A percentile compares a stretch with the other conserved stretches of the same genome.
Conservation (phyloP, 2,329 filamentous ascomycete genomes). For the Fusarium xyrophilum region DNA sequence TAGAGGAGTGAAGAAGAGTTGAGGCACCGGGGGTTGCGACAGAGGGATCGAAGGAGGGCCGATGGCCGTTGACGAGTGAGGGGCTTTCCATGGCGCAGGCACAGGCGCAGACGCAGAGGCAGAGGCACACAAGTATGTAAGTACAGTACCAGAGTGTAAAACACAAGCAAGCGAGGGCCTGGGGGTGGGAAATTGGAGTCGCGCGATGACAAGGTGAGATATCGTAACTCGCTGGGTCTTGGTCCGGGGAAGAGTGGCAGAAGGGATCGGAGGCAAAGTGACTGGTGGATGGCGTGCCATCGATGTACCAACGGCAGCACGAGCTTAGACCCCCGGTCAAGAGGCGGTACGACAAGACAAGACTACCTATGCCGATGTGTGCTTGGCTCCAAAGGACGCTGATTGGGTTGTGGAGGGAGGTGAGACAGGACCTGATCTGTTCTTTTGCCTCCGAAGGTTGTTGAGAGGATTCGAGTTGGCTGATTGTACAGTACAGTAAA, state of each 20-base stretch:
- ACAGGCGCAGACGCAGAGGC: background rate
- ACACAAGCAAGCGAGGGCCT: slow-evolving; percentile 25
- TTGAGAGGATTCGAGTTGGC: background rate
- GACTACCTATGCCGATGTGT: slow-evolving; percentile 8
- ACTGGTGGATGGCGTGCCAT: slow-evolving; percentile 42
- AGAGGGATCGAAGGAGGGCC: slow-evolving; percentile 33
- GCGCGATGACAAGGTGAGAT: slow-evolving; percentile 42
- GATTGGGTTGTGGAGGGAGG: slow-evolving; percentile 26
- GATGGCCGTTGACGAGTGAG: slow-evolving; percentile 40
- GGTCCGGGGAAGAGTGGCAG: slow-evolving; percentile 36
- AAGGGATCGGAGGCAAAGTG: slow-evolving; percentile 41
- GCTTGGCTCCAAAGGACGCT: slow-evolving; percentile 15
- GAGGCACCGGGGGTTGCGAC: slow-evolving; percentile 9
- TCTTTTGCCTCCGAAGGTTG: slow-evolving; percentile 14
- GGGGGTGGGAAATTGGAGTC: slow-evolving; percentile 32
- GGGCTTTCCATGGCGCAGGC: slow-evolving; percentile 37
- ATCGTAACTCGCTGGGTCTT: slow-evolving; percentile 37
- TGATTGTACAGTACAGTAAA: background rate
- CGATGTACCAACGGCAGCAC: slow-evolving; percentile 16
- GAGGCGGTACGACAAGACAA: slow-evolving; percentile 15
- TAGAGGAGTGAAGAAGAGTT: slow-evolving; percentile 13
- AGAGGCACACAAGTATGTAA: slow-evolving; percentile 1
- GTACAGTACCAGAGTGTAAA: background rate
- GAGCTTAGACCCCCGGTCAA: slow-evolving; percentile 33
- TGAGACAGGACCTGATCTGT: slow-evolving; percentile 20